These are phyloP conservation scores for Arabidopsis hybrid DNA, from an alignment of 441 rosid genomes.

Conservation along the genomic window DNA sequence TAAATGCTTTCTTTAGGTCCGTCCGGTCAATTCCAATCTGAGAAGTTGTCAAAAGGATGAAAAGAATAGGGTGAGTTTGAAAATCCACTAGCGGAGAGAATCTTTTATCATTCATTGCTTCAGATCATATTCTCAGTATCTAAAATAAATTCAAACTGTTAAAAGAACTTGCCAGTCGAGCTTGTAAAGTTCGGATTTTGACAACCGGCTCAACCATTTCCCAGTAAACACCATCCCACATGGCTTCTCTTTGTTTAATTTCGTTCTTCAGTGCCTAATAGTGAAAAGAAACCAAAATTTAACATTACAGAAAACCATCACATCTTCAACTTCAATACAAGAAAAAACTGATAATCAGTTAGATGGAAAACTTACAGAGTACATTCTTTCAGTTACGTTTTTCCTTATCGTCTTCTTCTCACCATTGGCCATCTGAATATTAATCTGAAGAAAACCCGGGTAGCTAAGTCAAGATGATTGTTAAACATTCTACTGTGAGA, in stretches of 20 bases:
- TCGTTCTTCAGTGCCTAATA: slow-evolving; percentile 82
- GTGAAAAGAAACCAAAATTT: slow-evolving; percentile 19
- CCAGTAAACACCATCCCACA: slow-evolving; percentile 82
- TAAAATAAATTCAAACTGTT: neutral
- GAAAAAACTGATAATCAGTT: slow-evolving; percentile 14
- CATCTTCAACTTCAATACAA: neutral
- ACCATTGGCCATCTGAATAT: slow-evolving; percentile 69
- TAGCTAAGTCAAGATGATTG: slow-evolving; percentile 32
- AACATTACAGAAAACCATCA: slow-evolving; percentile 17
- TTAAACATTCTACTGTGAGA: neutral
- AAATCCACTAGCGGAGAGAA: slow-evolving; percentile 1
- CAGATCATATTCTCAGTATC: neutral
- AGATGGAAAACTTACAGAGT: slow-evolving; percentile 68
- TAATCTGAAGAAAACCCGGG: slow-evolving; percentile 61
- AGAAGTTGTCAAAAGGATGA: slow-evolving; percentile 28
- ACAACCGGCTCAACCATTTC: slow-evolving; percentile 85
- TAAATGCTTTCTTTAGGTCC: slow-evolving; percentile 70
- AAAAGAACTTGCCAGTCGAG: slow-evolving; percentile 74
- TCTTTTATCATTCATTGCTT: neutral
- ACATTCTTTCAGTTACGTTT: slow-evolving; percentile 87
- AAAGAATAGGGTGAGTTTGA: slow-evolving; percentile 16
- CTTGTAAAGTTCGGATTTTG: slow-evolving; percentile 86
- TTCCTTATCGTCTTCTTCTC: slow-evolving; percentile 81
- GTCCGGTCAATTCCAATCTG: slow-evolving; percentile 90
- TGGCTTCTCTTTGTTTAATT: slow-evolving; percentile 81